Evolutionary conservation across 176 grass and related monocot species (phyloP).

Genomic region (Phoenix roebelenii): DNA sequence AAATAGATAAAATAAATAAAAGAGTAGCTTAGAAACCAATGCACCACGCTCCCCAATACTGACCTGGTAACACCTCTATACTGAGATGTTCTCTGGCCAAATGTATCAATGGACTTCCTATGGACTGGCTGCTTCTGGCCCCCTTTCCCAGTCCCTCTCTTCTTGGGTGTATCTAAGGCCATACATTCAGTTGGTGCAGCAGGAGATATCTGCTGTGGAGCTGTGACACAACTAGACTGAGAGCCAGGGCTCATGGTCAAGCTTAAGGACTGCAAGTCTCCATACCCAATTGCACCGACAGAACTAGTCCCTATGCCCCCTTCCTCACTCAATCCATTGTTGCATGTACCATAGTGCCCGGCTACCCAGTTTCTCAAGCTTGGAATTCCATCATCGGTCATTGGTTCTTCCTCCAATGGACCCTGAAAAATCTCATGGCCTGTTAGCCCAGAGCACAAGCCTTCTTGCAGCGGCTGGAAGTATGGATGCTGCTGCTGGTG

Average conservation of each 20-base stretch:
- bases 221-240: slow-evolving; percentile 57
- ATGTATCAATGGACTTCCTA: slow-evolving; percentile 96
- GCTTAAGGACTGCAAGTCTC: slow-evolving; percentile 54
- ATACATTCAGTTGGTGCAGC: slow-evolving; percentile 16
- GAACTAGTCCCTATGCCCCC: slow-evolving; percentile 8
- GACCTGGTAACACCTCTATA: slow-evolving; percentile 96
- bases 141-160: slow-evolving; percentile 56
- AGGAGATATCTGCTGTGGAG: slow-evolving; percentile 28
- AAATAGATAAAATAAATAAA: neutral
- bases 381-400: slow-evolving; percentile 11
- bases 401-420: slow-evolving; percentile 48
- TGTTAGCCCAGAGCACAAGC: slow-evolving; percentile 47
- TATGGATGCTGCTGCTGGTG: slow-evolving; percentile 26
- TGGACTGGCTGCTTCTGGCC: slow-evolving; percentile 66
- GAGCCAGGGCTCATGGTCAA: slow-evolving; percentile 87
- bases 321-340: slow-evolving; percentile 23
- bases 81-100: slow-evolving; percentile 92
- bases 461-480: slow-evolving; percentile 56
- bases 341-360: slow-evolving; percentile 29
- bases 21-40: slow-evolving; percentile 2
- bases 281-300: slow-evolving; percentile 15
- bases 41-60: slow-evolving; percentile 16
- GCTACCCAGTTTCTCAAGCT: slow-evolving; percentile 35
- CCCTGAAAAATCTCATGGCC: slow-evolving; percentile 18
- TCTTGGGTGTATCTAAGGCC: slow-evolving; percentile 31